A percentile compares a stretch with the other conserved stretches of the same genome.
These are phyloP conservation scores for Coniella vitis DNA, from an alignment of 2,329 filamentous ascomycete genomes.

Conservation along the genomic window DNA sequence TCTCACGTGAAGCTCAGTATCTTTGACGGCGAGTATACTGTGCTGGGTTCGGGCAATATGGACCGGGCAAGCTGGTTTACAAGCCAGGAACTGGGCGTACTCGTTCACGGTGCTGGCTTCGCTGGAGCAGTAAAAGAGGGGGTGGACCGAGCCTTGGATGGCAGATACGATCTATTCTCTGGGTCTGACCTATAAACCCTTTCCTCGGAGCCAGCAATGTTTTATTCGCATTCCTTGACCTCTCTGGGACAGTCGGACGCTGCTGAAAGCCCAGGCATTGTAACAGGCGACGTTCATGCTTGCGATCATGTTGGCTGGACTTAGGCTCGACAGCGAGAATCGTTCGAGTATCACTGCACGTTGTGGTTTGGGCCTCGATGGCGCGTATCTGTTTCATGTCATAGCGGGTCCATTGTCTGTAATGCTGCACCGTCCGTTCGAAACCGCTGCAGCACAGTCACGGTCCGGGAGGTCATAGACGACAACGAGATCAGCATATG, in stretches of 20 bases:
- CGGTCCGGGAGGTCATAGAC: slow-evolving; percentile 53
- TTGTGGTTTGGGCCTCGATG: slow-evolving; percentile 34
- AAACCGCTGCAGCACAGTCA: slow-evolving; percentile 50
- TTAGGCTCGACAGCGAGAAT: slow-evolving; percentile 48
- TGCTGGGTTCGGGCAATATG: slow-evolving; percentile 77
- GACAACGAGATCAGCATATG: slow-evolving; percentile 43
- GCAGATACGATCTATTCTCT: slow-evolving; percentile 27
- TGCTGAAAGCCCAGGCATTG: slow-evolving; percentile 39
- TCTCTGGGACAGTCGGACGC: too few species aligned
- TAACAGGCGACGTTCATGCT: slow-evolving; percentile 50
- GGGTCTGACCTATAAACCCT: not conserved
- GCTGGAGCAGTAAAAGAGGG: slow-evolving; percentile 24
- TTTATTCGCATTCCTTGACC: not conserved
- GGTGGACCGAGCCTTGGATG: slow-evolving; percentile 27
- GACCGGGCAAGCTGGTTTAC: slow-evolving; percentile 83
- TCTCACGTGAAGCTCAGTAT: slow-evolving; percentile 73
- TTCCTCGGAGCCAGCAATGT: not conserved
- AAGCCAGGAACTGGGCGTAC: slow-evolving; percentile 72
- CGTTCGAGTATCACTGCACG: slow-evolving; percentile 36
- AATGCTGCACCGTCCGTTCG: slow-evolving; percentile 49
- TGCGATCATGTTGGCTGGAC: slow-evolving; percentile 50
- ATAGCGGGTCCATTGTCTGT: slow-evolving; percentile 41
- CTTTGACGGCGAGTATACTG: slow-evolving; percentile 59
- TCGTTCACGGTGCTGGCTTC: slow-evolving; percentile 37
- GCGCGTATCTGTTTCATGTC: slow-evolving; percentile 51